Conservation (phyloP, 495 filamentous ascomycete genomes). For the Talaromyces wortmannii region DNA sequence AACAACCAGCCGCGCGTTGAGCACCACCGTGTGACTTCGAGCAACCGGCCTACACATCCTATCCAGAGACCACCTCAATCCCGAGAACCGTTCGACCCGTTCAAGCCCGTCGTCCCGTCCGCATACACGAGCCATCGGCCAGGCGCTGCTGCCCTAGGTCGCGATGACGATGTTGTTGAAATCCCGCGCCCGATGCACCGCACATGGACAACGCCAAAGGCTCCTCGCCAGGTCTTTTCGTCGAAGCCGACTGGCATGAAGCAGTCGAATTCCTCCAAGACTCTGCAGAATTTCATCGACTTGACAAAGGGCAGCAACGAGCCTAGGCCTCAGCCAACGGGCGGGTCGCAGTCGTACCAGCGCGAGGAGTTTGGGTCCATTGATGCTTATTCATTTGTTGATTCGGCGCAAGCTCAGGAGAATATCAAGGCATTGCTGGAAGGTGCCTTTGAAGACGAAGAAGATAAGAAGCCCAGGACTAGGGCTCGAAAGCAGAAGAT, state of each 20-base stretch:
- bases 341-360: constrained; percentile 9
- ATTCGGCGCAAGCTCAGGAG: constrained; percentile 68
- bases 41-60: constrained; percentile 11
- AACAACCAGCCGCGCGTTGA: constrained; percentile 37
- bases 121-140: constrained; percentile 25
- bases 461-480: constrained; percentile 55
- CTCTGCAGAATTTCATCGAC: constrained; percentile 36
- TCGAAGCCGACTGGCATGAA: constrained; percentile 32
- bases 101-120: constrained; percentile 34
- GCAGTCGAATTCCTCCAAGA: constrained; percentile 25
- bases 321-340: constrained; percentile 12
- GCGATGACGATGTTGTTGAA: constrained; percentile 26
- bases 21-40: constrained; percentile 34
- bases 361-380: constrained; percentile 28
- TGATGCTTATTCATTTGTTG: constrained; percentile 65
- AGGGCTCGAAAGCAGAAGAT: constrained; percentile 46
- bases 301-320: constrained; percentile 25
- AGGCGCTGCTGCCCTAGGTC: constrained; percentile 5
- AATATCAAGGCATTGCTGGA: constrained; percentile 85
- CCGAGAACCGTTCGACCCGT: constrained; percentile 30
- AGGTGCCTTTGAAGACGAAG: constrained; percentile 79
- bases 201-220: constrained; percentile 29
- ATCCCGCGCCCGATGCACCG: constrained; percentile 40
- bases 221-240: constrained; percentile 32
- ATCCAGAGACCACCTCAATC: constrained; percentile 15